Evolutionary conservation across 2,329 filamentous ascomycete species (phyloP), one percentile per base, ranked within the genome.

Genomic region (Diaporthe amygdali): DNA sequence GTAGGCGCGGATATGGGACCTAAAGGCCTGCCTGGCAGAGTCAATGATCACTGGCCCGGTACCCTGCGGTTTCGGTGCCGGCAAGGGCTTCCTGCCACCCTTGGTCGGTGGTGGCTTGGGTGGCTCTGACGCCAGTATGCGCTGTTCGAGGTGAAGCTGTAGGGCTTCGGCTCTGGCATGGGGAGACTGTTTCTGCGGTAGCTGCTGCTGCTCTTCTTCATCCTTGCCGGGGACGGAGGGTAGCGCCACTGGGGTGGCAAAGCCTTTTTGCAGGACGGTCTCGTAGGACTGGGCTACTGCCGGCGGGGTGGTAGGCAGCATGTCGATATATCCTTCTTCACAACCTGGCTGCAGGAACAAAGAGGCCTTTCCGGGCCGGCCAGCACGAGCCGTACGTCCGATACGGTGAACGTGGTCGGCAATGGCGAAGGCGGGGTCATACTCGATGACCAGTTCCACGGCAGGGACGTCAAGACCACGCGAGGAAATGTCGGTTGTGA

Each of bases 351-450:
- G 90, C 17, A 99, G 89, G 85, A 98, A 98, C 30, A 98, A 91
- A 14, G 94, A 88, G 0, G 96, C 95, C 69, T 95, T 92, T 34
- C 96, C 96, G 14, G 96, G 89, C 7, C 94, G 92, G 20, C 96
- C 96, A 1, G 97, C 94, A 86, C 96, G 94, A 4, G 96, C 96
- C 14, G 96, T 99, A 80, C 96, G 93, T 68, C 96, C 96, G 69
- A 98, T 94, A 69, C 96, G 92, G 83, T 99, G 96, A 9, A 98
- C 88, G 80, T 99, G 96, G 80, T 99, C 96, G 72, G 95, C 93
- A 30, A 94, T 91, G 79, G 93, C 94, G 82, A 98, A 98, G 2
- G 96, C 94, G 0, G 96, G 95, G 79, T 99, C 96, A 79, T 97
- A 98, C 81, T 99, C 96, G 70, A 99, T 89, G 63, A 99, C 95